Conservation (phyloP, 2,329 filamentous ascomycete genomes). For the Monilinia vaccinii-corymbosi region DNA sequence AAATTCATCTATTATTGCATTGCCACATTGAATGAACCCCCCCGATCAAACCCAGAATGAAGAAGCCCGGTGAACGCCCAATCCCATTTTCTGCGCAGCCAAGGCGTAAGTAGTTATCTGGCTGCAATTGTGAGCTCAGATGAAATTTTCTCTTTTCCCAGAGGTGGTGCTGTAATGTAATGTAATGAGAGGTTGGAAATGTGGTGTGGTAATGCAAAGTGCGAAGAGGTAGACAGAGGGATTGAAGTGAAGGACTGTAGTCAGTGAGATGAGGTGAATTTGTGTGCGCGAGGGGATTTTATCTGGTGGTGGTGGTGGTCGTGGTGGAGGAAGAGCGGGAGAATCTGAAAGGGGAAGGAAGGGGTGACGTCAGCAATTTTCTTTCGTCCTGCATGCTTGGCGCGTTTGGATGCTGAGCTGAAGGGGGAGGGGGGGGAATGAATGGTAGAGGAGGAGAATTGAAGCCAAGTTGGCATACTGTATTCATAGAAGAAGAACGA, state of each 20-base stretch:
- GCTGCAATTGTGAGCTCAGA: too few species aligned
- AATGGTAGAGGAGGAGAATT: not conserved
- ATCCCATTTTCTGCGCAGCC: too few species aligned
- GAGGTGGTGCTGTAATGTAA: not conserved
- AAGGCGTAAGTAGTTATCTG: not conserved
- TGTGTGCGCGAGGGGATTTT: not conserved
- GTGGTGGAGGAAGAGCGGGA: constrained; percentile 1
- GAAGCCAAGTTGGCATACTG: not conserved
- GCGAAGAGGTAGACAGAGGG: not conserved
- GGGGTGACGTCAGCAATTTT: not conserved
- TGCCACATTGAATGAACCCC: too few species aligned
- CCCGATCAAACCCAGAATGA: too few species aligned
- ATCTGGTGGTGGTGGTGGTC: too few species aligned
- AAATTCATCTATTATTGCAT: too few species aligned
- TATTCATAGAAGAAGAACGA: not conserved
- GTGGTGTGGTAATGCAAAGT: not conserved
- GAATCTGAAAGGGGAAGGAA: not conserved
- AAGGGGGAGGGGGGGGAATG: not conserved
- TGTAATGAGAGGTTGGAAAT: not conserved
- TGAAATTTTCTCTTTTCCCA: not conserved
- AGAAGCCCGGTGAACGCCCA: too few species aligned
- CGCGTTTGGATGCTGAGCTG: not conserved
- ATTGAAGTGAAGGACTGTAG: too few species aligned
- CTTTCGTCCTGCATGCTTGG: not conserved
- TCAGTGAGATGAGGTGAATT: not conserved